These are phyloP conservation scores for Fusarium gaditjirri DNA, from an alignment of 2,329 filamentous ascomycete genomes.

Conservation along the genomic window DNA sequence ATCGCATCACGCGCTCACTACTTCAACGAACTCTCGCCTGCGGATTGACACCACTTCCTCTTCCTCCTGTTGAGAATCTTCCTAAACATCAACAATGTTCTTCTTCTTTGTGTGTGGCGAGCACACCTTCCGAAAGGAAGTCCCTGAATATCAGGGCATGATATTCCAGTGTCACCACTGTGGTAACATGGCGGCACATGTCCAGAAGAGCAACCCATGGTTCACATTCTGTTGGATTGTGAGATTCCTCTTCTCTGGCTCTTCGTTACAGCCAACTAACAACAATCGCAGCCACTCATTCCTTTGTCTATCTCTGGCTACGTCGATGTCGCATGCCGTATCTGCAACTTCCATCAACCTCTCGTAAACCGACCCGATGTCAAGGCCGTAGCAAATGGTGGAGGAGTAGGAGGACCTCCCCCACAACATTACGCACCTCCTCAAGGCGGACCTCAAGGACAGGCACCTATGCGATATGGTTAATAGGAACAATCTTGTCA, in stretches of 20 bases:
- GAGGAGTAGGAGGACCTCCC: conserved; percentile 48
- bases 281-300: conserved; percentile 68
- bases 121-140: conserved; percentile 68
- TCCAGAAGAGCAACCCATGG: conserved; percentile 74
- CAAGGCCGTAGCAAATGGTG: conserved; percentile 60
- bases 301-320: conserved; percentile 76
- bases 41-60: background rate
- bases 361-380: conserved; percentile 68
- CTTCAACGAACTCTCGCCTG: background rate
- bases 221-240: conserved; percentile 84
- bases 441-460: conserved; percentile 47
- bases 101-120: conserved; percentile 71
- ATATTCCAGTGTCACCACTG: conserved; percentile 74
- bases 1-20: background rate
- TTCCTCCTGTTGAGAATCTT: background rate
- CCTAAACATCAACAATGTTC: conserved; percentile 58
- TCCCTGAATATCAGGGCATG: conserved; percentile 70
- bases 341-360: conserved; percentile 81
- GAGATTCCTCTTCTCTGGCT: conserved; percentile 44
- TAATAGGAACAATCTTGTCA: conserved; percentile 11
- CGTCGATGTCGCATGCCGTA: conserved; percentile 76
- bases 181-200: conserved; percentile 70
- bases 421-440: conserved; percentile 48
- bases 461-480: conserved; percentile 46
- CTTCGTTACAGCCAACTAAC: conserved; percentile 27